Evolutionary conservation across 805 yeast species (phyloP).

Genomic region (Candida nanaspora): DNA sequence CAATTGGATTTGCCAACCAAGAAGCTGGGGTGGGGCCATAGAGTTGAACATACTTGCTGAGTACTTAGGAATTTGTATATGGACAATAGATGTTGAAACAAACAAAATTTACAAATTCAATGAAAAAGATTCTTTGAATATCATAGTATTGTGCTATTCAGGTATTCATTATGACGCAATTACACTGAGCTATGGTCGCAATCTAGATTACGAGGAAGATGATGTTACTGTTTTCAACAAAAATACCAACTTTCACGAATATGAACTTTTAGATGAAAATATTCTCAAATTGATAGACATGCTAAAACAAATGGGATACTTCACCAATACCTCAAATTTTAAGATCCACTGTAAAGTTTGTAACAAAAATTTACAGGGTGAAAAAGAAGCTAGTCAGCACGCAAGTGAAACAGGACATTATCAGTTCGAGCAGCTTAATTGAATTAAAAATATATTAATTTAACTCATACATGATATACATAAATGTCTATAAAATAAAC

Average conservation of each 20-base stretch:
- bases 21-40: constrained; percentile 81
- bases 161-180: constrained; percentile 73
- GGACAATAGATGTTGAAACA: constrained; percentile 60
- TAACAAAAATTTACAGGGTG: constrained; percentile 46
- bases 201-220: constrained; percentile 17
- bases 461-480: too few relatives aligned
- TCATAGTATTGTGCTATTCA: constrained; percentile 50
- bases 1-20: constrained; percentile 51
- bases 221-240: constrained; percentile 37
- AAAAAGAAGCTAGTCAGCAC: constrained; percentile 56
- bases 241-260: constrained; percentile 23
- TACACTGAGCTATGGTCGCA: constrained; percentile 27
- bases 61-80: constrained; percentile 42
- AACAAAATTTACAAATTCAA: constrained; percentile 49
- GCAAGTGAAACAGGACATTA: constrained; percentile 56
- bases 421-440: constrained; percentile 48
- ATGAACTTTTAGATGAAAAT: constrained; percentile 28
- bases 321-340: constrained; percentile 59
- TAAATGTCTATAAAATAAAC: too few relatives aligned
- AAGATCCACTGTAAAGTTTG: constrained; percentile 53
- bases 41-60: constrained; percentile 59
- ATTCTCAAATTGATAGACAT: constrained; percentile 32
- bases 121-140: constrained; percentile 26
- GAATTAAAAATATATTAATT: too few relatives aligned
- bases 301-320: constrained; percentile 46